These are phyloP conservation scores for Ustilago tritici DNA, from an alignment of 1,284 basidiomycete genomes.

Conservation along the genomic window DNA sequence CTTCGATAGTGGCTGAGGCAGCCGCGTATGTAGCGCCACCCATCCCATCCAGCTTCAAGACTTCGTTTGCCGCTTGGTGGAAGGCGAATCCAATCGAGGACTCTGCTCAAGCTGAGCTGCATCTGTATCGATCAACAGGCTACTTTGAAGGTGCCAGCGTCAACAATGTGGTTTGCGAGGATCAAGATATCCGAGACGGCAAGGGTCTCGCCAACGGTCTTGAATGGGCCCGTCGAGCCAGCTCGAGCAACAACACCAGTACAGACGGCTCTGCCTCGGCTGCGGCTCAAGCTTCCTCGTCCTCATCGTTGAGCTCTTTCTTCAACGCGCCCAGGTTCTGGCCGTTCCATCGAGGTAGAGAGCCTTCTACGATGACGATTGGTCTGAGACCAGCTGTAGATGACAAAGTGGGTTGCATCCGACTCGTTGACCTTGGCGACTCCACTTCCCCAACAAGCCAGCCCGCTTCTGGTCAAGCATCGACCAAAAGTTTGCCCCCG, in stretches of 20 bases:
- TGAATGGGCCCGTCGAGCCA: slow-evolving; percentile 21
- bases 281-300: neutral
- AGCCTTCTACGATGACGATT: slow-evolving; percentile 50
- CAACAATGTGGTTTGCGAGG: slow-evolving; percentile 48
- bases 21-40: slow-evolving; percentile 46
- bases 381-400: slow-evolving; percentile 39
- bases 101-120: slow-evolving; percentile 59
- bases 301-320: slow-evolving; percentile 16
- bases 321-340: slow-evolving; percentile 37
- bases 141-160: slow-evolving; percentile 57
- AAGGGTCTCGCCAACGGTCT: slow-evolving; percentile 39
- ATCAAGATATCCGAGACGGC: slow-evolving; percentile 46
- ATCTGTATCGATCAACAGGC: slow-evolving; percentile 52
- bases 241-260: neutral
- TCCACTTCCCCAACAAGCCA: neutral
- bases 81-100: slow-evolving; percentile 39
- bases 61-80: slow-evolving; percentile 61
- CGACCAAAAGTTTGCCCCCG: slow-evolving; percentile 11
- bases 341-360: slow-evolving; percentile 39
- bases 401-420: slow-evolving; percentile 62
- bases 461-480: neutral
- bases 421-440: slow-evolving; percentile 56
- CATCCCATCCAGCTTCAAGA: slow-evolving; percentile 54
- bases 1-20: neutral
- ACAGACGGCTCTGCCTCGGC: neutral